Conservation (phyloP, 2,329 filamentous ascomycete species). For the Penicillium sp. region DNA sequence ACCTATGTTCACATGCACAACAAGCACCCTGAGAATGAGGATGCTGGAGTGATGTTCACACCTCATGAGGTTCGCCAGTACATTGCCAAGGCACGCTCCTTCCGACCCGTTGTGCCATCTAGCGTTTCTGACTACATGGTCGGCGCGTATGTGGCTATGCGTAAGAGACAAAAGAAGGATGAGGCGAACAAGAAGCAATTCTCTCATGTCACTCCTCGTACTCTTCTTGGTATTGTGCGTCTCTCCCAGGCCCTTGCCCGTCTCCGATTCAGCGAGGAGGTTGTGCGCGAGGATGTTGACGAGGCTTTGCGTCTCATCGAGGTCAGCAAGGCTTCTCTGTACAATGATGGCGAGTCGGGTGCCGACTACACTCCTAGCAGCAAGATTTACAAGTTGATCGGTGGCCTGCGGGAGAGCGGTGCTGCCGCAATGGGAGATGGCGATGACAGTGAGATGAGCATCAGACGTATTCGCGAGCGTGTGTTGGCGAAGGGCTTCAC, state of each 20-base stretch:
- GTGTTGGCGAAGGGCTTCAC: slow-evolving; percentile 97
- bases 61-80: slow-evolving; percentile 95
- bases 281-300: slow-evolving; percentile 91
- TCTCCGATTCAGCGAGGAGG: slow-evolving; percentile 82
- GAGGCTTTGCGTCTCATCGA: slow-evolving; percentile 90
- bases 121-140: slow-evolving; percentile 94
- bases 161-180: slow-evolving; percentile 87
- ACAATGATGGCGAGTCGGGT: slow-evolving; percentile 67
- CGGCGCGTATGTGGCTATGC: slow-evolving; percentile 92
- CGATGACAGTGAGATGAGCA: slow-evolving; percentile 73
- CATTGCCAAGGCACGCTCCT: slow-evolving; percentile 88
- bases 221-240: slow-evolving; percentile 88
- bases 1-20: slow-evolving; percentile 97
- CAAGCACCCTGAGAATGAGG: slow-evolving; percentile 78
- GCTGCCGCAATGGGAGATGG: slow-evolving; percentile 79
- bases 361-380: slow-evolving; percentile 79
- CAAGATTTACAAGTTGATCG: slow-evolving; percentile 94
- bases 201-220: slow-evolving; percentile 90
- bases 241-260: slow-evolving; percentile 91
- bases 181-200: slow-evolving; percentile 92
- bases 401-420: slow-evolving; percentile 81
- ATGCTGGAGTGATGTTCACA: slow-evolving; percentile 75
- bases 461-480: slow-evolving; percentile 86
- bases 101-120: slow-evolving; percentile 82
- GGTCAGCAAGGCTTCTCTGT: slow-evolving; percentile 88